phyloP scores from a whole-genome alignment of 2,329 filamentous ascomycete genomes.

The Penicillium digitatum region DNA sequence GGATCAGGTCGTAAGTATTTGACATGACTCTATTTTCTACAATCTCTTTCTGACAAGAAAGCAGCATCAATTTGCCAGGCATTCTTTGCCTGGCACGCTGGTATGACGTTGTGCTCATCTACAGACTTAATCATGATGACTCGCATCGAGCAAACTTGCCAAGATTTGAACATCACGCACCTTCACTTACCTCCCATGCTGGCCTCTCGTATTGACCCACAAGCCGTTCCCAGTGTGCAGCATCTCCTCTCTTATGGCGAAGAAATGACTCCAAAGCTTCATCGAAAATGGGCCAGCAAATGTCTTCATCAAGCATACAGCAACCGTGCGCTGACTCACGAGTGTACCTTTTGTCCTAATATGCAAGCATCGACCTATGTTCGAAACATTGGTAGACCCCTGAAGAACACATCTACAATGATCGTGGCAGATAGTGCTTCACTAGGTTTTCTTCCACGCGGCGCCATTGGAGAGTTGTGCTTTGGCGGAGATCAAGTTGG shows the following conservation, averaged over 20 bases:
- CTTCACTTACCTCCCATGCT: conserved; percentile 83
- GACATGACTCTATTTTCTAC: background rate
- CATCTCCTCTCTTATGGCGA: conserved; percentile 82
- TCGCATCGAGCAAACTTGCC: conserved; percentile 66
- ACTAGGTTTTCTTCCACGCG: conserved; percentile 59
- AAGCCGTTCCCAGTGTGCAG: conserved; percentile 64
- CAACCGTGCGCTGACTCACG: conserved; percentile 53
- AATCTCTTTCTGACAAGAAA: conserved; percentile 12
- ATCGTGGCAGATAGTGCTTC: conserved; percentile 50
- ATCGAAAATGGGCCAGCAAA: conserved; percentile 62
- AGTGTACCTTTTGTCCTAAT: conserved; percentile 67
- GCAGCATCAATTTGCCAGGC: conserved; percentile 82
- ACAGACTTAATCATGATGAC: conserved; percentile 69
- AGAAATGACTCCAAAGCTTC: conserved; percentile 68
- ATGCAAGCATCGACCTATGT: conserved; percentile 58
- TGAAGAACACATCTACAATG: conserved; percentile 72
- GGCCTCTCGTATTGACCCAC: conserved; percentile 66
- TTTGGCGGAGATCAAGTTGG: conserved; percentile 78
- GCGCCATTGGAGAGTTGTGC: conserved; percentile 76
- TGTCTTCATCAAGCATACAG: conserved; percentile 64
- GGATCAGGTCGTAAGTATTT: conserved; percentile 62
- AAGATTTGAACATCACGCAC: conserved; percentile 65
- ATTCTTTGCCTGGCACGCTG: conserved; percentile 75
- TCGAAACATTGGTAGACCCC: conserved; percentile 70
- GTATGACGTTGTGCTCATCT: conserved; percentile 73